Evolutionary conservation across 177 flowering plant species (phyloP), one percentile per base, ranked within the genome.

Genomic region (Vitis hybrid): DNA sequence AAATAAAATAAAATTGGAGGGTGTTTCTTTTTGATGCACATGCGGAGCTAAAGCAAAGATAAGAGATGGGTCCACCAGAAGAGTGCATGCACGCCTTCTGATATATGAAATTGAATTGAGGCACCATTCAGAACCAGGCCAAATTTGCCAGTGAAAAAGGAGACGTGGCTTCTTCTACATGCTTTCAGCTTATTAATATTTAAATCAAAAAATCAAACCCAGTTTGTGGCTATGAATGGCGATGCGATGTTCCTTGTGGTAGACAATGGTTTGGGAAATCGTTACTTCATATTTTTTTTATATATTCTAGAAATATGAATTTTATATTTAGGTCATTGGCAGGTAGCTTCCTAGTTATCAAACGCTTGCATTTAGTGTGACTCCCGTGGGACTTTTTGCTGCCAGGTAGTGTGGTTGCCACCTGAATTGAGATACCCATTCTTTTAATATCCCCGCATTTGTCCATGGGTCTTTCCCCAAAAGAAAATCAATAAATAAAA

Each of bases 161-260:
- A 72, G 70, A 72, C 66, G 73, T 77, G 78, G 72, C 74, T 56
- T 69, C 72, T 67, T 65, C 74, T 49, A 49, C 57, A 12, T 50
- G 13, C 18, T 40, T 68, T 27, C 68, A 24, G 5, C 32, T 24
- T 27, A 19, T 8, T 67, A 56, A 32, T 60, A 56, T 52, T 19
- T 27, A 48, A 24, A 1, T 11, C 9, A 30, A 2, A 24, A 3
- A n/a, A 13, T 51, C 58, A 40, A 32, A 61, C 14, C 16, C 21
- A 24, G 16, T 30, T 35, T 64, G 55, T 18, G 62, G 63, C 48
- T 19, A 16, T 49, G 46, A 60, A 27, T 55, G 50, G n/a, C 16
- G 51, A 15, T 66, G 48, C 32, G 16, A 16, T 40, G 46, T 70
- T 64, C 48, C 59, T 56, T 64, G 32, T 72, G 65, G 49, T 49